Evolutionary conservation across 129 eudicot genomes (phyloP), one percentile per base, ranked within the genome.

Genomic region (Silybum marianum): DNA sequence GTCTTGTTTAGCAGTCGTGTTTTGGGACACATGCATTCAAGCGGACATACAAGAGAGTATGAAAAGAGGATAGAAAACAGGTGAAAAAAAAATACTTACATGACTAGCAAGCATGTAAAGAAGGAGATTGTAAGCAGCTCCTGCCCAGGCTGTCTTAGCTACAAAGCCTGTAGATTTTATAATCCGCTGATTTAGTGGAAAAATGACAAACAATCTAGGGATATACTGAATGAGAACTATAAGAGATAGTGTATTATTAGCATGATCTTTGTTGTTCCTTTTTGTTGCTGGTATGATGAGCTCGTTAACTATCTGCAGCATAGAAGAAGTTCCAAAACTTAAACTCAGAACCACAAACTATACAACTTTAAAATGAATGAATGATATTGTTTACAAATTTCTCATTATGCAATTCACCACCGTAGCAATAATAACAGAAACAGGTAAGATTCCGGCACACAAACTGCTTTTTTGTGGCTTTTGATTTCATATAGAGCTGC

Each of bases 91-190:
- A 68, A 85, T 86, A 16, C 85, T 86, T 88, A 93, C 98, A 86
- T 93, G 99, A 76, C 98, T 93, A 66, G 99, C 99, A 39, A 95
- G 85, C 90, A 95, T 88, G 91, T 82, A 95, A 19, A 95, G 95
- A 24, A 95, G 92, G 24, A 95, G 93, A 87, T 91, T 95, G 85
- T 95, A 95, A 11, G 93, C 99, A 38, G 98, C 97, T 70, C 99
- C 99, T 7, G 98, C 97, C 99, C 98, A 95, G n/a, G 99, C 95
- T 73, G 97, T 95, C 80, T 91, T 95, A 22, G 97, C 95, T 14
- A 95, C 92, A 32, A 91, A 90, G 16, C 98, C 98, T 10, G 98
- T 95, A 1, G 97, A 86, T 76, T 93, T 95, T 69, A 91, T 90
- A 4, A 95, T 95, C 77, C 89, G 66, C 77, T 88, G 88, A 78